Evolutionary conservation across 2,329 filamentous ascomycete species (phyloP), one percentile per base, ranked within the genome.

Genomic region (Didymella keratinophila): DNA sequence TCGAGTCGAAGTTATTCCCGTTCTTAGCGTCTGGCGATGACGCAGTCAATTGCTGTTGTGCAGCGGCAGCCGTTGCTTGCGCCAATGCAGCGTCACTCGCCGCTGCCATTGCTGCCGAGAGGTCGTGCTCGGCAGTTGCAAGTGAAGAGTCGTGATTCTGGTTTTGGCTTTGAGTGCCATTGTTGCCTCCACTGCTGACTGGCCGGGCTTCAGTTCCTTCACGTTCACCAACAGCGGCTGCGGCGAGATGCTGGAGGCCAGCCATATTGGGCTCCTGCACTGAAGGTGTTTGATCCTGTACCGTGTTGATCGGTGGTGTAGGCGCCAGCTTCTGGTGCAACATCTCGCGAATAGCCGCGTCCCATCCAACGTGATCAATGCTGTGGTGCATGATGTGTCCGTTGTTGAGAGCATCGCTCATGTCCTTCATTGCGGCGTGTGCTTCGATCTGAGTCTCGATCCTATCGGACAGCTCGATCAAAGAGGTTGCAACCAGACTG

Each of bases 161-260:
- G 23, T 9, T 27, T 23, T 43, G 41, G 14, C 9, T 25, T 16
- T 42, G 39, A 25, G 11, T 42, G 20, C 6, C 41, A 2, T 60
- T 68, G 39, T 67, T 70, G 16, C 65, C 69, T 20, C 66, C 61
- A 52, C 69, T 72, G 50, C 70, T 75, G 11, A 63, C 53, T 8
- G 72, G 70, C 6, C 68, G 61, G 4, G 62, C 64, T 27, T 73
- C 72, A 27, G 65, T 53, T 28, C 71, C 67, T 50, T 73, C 74
- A 16, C 75, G 72, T 56, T 76, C 75, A 16, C 74, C 74, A 0
- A 78, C 75, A 5, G 76, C 76, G 10, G 76, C 75, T 4, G 74
- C 76, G 20, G 76, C 75, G 3, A 77, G 73, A 51, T 77, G 75
- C 48, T 77, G 73, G 0, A 77, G 67, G 14, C 74, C 73, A 18